These are phyloP conservation scores for Coemansia sp. DNA, from an alignment of 192 early-diverging fungal genomes.

Conservation along the genomic window DNA sequence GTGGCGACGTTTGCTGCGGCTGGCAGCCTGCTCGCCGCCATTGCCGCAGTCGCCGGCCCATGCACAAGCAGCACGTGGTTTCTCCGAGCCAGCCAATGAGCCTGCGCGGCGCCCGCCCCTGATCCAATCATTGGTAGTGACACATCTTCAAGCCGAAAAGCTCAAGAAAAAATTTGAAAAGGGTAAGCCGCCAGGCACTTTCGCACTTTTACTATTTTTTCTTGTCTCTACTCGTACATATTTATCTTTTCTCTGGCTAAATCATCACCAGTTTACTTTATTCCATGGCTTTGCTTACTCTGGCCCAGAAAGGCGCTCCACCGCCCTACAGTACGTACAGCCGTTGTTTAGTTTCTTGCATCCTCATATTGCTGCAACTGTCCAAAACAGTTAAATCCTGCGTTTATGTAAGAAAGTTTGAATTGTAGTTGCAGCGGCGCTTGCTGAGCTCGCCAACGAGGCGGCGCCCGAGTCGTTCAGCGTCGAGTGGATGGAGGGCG, in stretches of 20 bases:
- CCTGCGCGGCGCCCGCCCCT: too few relatives aligned
- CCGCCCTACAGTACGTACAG: slow-evolving; percentile 52
- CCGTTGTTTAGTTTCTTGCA: too few relatives aligned
- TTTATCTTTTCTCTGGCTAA: background rate
- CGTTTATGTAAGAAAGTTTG: too few relatives aligned
- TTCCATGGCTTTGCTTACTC: slow-evolving; percentile 53
- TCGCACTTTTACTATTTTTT: background rate
- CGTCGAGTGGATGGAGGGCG: slow-evolving; percentile 54
- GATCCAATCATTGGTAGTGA: too few relatives aligned
- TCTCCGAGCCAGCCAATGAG: too few relatives aligned
- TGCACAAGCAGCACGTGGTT: background rate
- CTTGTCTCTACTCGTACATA: background rate
- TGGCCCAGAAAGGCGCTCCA: slow-evolving; percentile 58
- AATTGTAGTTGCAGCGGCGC: slow-evolving; percentile 51
- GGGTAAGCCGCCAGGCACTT: background rate
- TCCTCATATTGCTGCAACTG: too few relatives aligned
- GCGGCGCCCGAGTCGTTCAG: slow-evolving; percentile 10
- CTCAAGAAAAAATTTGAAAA: background rate
- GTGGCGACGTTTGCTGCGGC: slow-evolving; percentile 6
- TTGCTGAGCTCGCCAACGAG: slow-evolving; percentile 52
- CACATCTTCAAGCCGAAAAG: background rate
- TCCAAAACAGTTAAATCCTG: too few relatives aligned
- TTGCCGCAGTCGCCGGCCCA: background rate
- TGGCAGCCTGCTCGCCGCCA: background rate
- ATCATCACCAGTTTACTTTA: slow-evolving; percentile 8